Evolutionary conservation across 2,329 filamentous ascomycete genomes (phyloP).

Genomic region (Beauveria pseudobassiana): DNA sequence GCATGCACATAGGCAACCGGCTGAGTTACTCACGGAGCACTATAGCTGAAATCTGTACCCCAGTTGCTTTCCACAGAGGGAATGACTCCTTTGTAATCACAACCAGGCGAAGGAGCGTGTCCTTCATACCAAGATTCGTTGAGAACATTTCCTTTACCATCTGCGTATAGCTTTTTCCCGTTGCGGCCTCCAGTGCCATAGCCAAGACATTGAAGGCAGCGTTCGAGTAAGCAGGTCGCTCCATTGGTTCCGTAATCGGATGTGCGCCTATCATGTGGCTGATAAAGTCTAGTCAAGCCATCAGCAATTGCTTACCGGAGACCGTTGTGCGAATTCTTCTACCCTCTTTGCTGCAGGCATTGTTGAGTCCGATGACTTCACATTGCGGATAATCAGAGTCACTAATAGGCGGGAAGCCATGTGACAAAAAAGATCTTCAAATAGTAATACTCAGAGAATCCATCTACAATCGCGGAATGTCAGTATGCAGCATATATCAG

Average conservation of each 20-base stretch:
- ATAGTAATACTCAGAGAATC: constrained; percentile 30
- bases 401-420: constrained; percentile 30
- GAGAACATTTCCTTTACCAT: constrained; percentile 18
- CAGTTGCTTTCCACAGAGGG: constrained; percentile 25
- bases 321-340: constrained; percentile 3
- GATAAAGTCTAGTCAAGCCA: no score
- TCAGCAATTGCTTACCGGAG: background rate
- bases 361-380: constrained; percentile 28
- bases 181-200: constrained; percentile 25
- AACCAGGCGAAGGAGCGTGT: constrained; percentile 23
- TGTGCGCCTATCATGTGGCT: background rate
- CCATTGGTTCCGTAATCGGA: no score
- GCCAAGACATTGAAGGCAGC: constrained; percentile 30
- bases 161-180: constrained; percentile 21
- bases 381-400: constrained; percentile 28
- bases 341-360: constrained; percentile 17
- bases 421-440: constrained; percentile 23
- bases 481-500: background rate
- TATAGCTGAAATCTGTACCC: constrained; percentile 26
- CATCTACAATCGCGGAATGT: constrained; percentile 16
- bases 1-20: no score
- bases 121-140: constrained; percentile 12
- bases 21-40: constrained; percentile 23
- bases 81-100: constrained; percentile 23
- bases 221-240: constrained; percentile 32